Evolutionary conservation across 352 stramenopile species (phyloP).

Genomic region (Hyaloperonospora brassicae): DNA sequence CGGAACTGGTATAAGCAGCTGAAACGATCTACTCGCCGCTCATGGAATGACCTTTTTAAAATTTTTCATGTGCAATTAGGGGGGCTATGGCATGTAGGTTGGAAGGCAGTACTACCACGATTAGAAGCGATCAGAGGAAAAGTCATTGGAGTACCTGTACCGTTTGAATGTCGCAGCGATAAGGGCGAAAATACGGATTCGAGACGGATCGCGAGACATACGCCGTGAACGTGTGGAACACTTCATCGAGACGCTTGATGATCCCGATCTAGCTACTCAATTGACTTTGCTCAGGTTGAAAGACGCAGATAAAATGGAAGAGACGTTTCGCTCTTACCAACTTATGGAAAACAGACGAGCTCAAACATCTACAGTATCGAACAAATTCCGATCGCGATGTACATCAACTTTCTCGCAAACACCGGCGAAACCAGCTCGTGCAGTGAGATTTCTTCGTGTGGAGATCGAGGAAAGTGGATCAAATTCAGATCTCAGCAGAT

Average conservation of each 20-base stretch:
- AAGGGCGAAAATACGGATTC: not conserved
- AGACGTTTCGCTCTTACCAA: not conserved
- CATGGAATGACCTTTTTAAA: too few species aligned
- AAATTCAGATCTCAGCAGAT: too few species aligned
- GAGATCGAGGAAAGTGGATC: not conserved
- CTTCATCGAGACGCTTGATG: not conserved
- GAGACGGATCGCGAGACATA: not conserved
- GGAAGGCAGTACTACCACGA: too few species aligned
- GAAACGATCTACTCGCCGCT: too few species aligned
- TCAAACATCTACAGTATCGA: not conserved
- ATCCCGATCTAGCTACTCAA: not conserved
- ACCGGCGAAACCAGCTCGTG: not conserved
- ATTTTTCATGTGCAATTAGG: too few species aligned
- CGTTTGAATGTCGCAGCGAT: slow-evolving; percentile 4
- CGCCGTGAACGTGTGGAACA: not conserved
- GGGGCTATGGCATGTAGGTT: too few species aligned
- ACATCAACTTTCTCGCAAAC: not conserved
- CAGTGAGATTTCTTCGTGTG: not conserved
- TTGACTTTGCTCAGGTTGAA: not conserved
- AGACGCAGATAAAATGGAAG: not conserved
- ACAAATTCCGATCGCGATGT: not conserved
- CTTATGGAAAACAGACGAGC: not conserved
- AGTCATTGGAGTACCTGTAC: slow-evolving; percentile 11
- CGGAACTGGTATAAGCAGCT: too few species aligned
- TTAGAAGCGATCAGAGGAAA: too few species aligned